phyloP scores from a whole-genome alignment of 371 early-diverging fungal genomes.

The Conidiobolus incongruus region DNA sequence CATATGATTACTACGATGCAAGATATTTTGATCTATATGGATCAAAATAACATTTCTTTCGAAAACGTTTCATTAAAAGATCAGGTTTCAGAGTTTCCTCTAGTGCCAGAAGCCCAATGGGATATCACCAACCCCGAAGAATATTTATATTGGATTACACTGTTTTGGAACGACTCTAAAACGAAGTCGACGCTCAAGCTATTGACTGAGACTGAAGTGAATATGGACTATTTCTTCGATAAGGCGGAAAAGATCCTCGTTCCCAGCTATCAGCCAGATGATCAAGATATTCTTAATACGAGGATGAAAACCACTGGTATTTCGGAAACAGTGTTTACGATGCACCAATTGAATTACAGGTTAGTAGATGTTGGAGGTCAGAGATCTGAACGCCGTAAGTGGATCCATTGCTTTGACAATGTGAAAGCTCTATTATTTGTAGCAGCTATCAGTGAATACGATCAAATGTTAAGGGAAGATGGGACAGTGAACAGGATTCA shows the following conservation, averaged over 20 bases:
- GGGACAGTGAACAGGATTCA: conserved; percentile 70
- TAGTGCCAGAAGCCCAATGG: no score
- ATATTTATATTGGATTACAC: no score
- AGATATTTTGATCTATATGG: no score
- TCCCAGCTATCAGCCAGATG: conserved; percentile 52
- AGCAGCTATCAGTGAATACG: conserved; percentile 83
- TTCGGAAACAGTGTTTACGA: conserved; percentile 63
- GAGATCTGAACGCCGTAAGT: conserved; percentile 77
- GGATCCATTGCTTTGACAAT: conserved; percentile 90
- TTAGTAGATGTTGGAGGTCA: conserved; percentile 91
- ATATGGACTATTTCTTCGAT: no score
- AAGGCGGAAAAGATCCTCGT: conserved; percentile 55
- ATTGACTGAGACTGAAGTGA: no score
- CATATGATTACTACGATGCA: no score
- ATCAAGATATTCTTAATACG: conserved; percentile 64
- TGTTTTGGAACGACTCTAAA: no score
- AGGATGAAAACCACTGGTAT: conserved; percentile 73
- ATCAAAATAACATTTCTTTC: no score
- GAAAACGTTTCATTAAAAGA: no score
- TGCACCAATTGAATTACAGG: conserved; percentile 46
- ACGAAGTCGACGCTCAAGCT: no score
- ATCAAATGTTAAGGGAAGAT: conserved; percentile 85
- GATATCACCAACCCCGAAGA: no score
- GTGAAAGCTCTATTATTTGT: conserved; percentile 84
- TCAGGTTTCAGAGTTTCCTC: no score